Conservation (phyloP, 148 eudicot genomes). For the Silene uniflora region DNA sequence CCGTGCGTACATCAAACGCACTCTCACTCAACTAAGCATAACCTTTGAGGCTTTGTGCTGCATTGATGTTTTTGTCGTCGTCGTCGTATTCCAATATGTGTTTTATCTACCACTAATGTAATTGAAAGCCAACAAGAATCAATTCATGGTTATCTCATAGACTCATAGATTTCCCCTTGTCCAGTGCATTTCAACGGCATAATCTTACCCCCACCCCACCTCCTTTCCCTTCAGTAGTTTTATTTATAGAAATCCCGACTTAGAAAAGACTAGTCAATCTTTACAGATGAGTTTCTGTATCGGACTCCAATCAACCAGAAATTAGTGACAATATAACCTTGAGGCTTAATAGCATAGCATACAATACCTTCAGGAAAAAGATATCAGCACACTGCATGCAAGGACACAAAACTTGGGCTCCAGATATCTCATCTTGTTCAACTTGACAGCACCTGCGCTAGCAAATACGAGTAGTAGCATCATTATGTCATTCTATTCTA, state of each 20-base stretch:
- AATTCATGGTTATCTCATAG: no score
- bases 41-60: no score
- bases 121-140: no score
- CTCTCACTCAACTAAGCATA: no score
- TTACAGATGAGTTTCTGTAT: not conserved
- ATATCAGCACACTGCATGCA: slow-evolving; percentile 99
- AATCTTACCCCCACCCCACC: not conserved
- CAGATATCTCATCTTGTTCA: slow-evolving; percentile 73
- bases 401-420: slow-evolving; percentile 80
- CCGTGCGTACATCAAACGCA: no score
- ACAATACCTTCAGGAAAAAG: slow-evolving; percentile 73
- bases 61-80: no score
- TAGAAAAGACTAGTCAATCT: not conserved
- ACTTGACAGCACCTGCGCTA: slow-evolving; percentile 63
- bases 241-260: not conserved
- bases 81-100: no score
- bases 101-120: no score
- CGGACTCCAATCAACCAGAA: not conserved
- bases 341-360: not conserved
- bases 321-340: not conserved
- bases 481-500: not conserved
- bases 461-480: not conserved
- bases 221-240: not conserved
- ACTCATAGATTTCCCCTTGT: no score
- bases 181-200: no score